Evolutionary conservation across 306 rosid species (phyloP).

Genomic region (Sechiopsis laciniata): DNA sequence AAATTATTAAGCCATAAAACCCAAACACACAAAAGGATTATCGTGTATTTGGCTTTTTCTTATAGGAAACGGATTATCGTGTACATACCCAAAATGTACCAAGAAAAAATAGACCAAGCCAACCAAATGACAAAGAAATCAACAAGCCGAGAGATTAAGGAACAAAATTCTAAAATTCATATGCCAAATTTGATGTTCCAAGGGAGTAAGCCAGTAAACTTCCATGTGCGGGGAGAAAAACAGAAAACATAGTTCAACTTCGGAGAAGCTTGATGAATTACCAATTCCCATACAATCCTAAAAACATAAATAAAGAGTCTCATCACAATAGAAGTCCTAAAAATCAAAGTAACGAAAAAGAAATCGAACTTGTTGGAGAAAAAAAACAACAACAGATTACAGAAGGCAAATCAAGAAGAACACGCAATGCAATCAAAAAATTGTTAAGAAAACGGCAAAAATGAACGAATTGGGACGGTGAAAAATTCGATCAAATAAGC

Average conservation of each 20-base stretch:
- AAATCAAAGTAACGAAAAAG: not conserved
- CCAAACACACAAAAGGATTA: not conserved
- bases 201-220: not conserved
- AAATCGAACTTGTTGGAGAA: not conserved
- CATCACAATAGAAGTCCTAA: slow-evolving; percentile 2
- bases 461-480: too few species aligned
- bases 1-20: not conserved
- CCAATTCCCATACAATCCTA: not conserved
- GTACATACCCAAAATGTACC: not conserved
- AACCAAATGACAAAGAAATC: not conserved
- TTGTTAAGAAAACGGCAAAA: not conserved
- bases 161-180: not conserved
- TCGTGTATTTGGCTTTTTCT: too few species aligned
- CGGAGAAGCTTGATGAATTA: not conserved
- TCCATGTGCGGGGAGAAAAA: not conserved
- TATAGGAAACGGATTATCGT: too few species aligned
- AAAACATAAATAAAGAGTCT: not conserved
- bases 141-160: not conserved
- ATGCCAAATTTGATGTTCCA: not conserved
- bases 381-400: not conserved
- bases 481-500: slow-evolving; percentile 1
- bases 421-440: not conserved
- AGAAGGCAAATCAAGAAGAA: not conserved
- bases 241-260: not conserved
- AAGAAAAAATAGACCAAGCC: not conserved